These are phyloP conservation scores for Mycocentrospora acerina DNA, from an alignment of 2,329 filamentous ascomycete species.

Conservation along the genomic window DNA sequence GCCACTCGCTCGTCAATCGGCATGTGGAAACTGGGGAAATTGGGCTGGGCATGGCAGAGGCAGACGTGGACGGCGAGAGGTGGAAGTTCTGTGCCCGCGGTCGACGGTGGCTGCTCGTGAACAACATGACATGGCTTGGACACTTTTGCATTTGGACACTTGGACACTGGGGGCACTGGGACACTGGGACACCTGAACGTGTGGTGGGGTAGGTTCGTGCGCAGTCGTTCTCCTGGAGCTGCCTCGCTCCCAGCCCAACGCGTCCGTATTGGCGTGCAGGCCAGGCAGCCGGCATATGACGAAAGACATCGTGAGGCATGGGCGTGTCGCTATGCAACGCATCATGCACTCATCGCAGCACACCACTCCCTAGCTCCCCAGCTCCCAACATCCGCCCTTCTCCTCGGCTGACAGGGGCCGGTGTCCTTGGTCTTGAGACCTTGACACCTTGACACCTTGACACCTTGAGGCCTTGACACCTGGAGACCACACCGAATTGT, in stretches of 20 bases:
- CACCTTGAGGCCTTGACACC: no score
- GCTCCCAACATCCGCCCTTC: not conserved
- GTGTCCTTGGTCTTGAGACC: not conserved
- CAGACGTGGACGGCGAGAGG: constrained; percentile 20
- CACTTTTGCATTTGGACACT: no score
- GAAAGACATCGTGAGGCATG: not conserved
- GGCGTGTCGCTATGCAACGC: not conserved
- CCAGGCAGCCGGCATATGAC: not conserved
- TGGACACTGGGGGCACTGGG: no score
- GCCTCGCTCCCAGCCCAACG: not conserved
- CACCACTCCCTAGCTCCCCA: no score
- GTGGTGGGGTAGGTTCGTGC: not conserved
- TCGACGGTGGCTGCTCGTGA: no score
- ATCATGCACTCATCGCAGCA: not conserved
- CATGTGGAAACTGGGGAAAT: constrained; percentile 4
- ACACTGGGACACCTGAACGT: no score
- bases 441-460: no score
- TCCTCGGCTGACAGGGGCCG: not conserved
- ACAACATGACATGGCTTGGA: no score
- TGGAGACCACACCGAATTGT: constrained; percentile 11
- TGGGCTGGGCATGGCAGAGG: no score
- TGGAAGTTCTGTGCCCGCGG: constrained; percentile 16
- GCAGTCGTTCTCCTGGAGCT: not conserved
- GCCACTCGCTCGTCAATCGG: constrained; percentile 5
- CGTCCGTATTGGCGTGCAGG: not conserved